Base-by-base conservation (phyloP, 768 basidiomycete genomes). In the Russula dissimulans region DNA sequence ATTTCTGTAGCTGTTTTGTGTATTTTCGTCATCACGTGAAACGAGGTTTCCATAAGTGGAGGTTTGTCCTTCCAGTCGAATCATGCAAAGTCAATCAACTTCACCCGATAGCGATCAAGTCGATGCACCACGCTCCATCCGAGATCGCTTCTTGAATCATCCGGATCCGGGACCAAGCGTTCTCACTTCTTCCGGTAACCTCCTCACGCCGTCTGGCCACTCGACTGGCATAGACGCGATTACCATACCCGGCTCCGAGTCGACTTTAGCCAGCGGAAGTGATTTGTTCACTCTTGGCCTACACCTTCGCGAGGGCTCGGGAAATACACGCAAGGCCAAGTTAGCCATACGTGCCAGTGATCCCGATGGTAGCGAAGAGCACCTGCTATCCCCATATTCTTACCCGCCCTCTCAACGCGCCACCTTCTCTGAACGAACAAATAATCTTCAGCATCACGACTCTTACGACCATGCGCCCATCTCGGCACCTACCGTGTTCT, bases 261-360 rank as follows among this genome's bases (percentile, higher is more conserved):
- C 56, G 39, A 53, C 55, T 39, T 41, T 47, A 15, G 31, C 42
- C 7, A 31, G 45, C 9, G 45, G 50, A n/a, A 38, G 44, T 18
- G 56, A 57, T 53, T 38, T n/a, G 15, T 50, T 47, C 26, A 15
- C 38, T 26, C 2, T 42, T 34, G 61, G 62, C 38, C 22, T 65
- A 22, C 64, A 65, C 52, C 63, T 65, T 55, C 61, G 64, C 18
- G 64, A 65, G 44, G 57, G 64, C n/a, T 65, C 64, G 15, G 62
- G 64, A 18, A 65, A 65, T 34, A 61, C 63, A 17, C 56, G 62
- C 36, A 62, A 55, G 36, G 62, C 44, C 17, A 63, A 63, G 47
- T 18, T 31, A 11, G 57, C 54, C 26, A 22, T 43, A 18, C 45
- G 45, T n/a, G 22, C 58, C 15, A 49, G 36, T 9, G 29, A 7